A percentile compares a stretch with the other conserved stretches of the same genome.
Evolutionary conservation across 192 early-diverging fungal species (phyloP).

Genomic region (Jimgerdemannia flammicorona): DNA sequence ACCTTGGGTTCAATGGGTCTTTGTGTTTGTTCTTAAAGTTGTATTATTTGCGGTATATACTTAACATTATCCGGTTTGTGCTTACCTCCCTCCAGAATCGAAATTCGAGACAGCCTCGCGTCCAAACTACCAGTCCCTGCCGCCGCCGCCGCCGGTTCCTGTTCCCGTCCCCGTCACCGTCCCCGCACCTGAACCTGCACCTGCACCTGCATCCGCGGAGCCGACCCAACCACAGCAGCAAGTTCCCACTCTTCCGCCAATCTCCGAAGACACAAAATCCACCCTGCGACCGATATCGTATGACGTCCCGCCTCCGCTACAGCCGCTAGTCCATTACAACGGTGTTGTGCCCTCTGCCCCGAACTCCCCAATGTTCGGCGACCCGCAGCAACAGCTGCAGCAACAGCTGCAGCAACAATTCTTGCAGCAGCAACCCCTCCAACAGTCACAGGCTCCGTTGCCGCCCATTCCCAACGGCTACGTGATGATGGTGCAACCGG

Average conservation of each 20-base stretch:
- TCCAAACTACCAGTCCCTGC: too few species aligned
- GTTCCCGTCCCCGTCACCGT: too few species aligned
- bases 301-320: background rate
- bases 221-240: background rate
- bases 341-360: background rate
- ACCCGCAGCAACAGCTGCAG: background rate
- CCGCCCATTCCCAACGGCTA: slow-evolving; percentile 12
- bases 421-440: background rate
- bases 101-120: too few species aligned
- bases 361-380: background rate
- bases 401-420: background rate
- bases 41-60: too few species aligned
- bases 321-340: background rate
- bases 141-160: too few species aligned
- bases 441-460: background rate
- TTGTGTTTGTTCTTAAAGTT: too few species aligned
- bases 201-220: background rate
- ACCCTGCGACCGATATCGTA: background rate
- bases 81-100: too few species aligned
- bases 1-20: background rate
- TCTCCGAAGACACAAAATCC: background rate
- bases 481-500: slow-evolving; percentile 9
- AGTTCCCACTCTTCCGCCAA: background rate
- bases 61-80: too few species aligned
- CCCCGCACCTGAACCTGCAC: too few species aligned